These are phyloP conservation scores for Fusarium sp. DNA, from an alignment of 2,329 filamentous ascomycete species.

Conservation along the genomic window DNA sequence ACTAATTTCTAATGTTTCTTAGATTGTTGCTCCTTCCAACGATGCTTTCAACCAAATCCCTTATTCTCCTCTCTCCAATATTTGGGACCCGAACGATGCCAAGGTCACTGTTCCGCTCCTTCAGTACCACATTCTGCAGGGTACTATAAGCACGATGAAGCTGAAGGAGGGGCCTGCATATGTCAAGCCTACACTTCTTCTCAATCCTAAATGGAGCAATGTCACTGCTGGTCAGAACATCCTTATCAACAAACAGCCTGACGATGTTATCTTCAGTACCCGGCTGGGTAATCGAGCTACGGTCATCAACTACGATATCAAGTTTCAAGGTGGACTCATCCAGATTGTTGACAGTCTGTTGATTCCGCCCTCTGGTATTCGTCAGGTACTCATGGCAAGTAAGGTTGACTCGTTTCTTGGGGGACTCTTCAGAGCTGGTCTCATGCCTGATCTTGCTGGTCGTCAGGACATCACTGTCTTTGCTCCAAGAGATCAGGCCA, in stretches of 20 bases:
- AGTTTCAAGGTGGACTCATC: constrained; percentile 60
- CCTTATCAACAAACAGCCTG: constrained; percentile 56
- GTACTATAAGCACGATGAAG: constrained; percentile 55
- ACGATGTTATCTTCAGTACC: constrained; percentile 60
- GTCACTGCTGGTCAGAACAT: constrained; percentile 62
- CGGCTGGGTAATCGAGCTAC: constrained; percentile 58
- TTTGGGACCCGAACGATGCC: constrained; percentile 58
- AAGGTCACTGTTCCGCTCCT: constrained; percentile 62
- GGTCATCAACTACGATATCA: constrained; percentile 55
- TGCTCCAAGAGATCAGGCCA: constrained; percentile 69
- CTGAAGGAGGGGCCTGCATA: constrained; percentile 51
- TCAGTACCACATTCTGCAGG: constrained; percentile 70
- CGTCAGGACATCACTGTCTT: constrained; percentile 68
- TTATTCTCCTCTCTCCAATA: constrained; percentile 59
- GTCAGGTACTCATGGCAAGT: constrained; percentile 62
- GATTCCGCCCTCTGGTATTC: constrained; percentile 58
- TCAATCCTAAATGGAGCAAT: constrained; percentile 55
- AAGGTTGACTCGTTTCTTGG: constrained; percentile 54
- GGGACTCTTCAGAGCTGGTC: constrained; percentile 45
- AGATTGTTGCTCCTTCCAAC: constrained; percentile 68
- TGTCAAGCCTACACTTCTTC: constrained; percentile 58
- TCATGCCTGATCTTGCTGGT: constrained; percentile 55
- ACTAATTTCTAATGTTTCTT: neutral
- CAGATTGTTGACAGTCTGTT: constrained; percentile 64
- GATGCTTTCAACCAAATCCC: constrained; percentile 66